Evolutionary conservation across 345 rosid species (phyloP).

Genomic region (Lepidium sativum): DNA sequence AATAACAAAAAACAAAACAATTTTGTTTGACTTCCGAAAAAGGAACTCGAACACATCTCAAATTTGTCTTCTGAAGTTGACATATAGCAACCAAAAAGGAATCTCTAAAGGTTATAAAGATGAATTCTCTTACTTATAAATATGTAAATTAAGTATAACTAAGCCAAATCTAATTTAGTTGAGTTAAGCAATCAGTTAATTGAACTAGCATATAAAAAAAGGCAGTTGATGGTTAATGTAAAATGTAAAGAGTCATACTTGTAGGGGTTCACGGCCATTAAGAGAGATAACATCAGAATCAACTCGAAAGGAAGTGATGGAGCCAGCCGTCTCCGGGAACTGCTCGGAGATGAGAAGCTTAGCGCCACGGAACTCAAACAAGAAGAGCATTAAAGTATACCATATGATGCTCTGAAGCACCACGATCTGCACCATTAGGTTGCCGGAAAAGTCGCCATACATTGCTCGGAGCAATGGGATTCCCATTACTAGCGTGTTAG

Average conservation of each 20-base stretch:
- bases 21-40: background rate
- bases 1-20: background rate
- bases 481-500: slow-evolving; percentile 82
- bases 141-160: background rate
- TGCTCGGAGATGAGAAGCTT: slow-evolving; percentile 65
- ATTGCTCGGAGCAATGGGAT: slow-evolving; percentile 75
- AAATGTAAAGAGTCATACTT: slow-evolving; percentile 4
- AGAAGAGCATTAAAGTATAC: slow-evolving; percentile 74
- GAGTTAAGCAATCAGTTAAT: background rate
- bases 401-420: slow-evolving; percentile 76
- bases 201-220: background rate
- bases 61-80: background rate
- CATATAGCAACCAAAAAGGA: background rate
- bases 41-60: background rate
- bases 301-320: slow-evolving; percentile 66
- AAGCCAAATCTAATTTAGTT: background rate
- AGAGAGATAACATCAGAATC: slow-evolving; percentile 75
- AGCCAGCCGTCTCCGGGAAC: slow-evolving; percentile 76
- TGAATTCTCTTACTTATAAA: too few species aligned
- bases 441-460: slow-evolving; percentile 75
- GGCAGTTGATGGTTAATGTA: background rate
- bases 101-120: background rate
- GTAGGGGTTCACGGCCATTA: slow-evolving; percentile 62
- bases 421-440: slow-evolving; percentile 74
- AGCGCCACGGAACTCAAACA: slow-evolving; percentile 81